phyloP scores from a whole-genome alignment of 2,329 filamentous ascomycete genomes.

The Xylariaceae sp. region DNA sequence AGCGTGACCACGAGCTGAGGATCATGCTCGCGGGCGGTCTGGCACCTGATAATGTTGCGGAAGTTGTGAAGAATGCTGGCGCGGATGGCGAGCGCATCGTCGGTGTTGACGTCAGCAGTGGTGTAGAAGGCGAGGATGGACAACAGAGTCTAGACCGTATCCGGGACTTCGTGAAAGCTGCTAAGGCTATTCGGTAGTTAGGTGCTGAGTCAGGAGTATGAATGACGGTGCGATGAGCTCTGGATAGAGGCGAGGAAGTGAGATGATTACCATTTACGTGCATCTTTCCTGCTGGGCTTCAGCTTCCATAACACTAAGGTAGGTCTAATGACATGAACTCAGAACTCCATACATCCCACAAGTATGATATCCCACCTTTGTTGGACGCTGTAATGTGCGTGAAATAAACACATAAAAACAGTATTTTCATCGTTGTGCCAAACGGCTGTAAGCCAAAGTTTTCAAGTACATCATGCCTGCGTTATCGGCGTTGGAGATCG shows the following conservation, averaged over 20 bases:
- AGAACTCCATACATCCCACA: background rate
- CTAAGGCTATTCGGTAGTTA: constrained; percentile 55
- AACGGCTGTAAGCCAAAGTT: too few species aligned
- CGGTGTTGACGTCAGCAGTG: constrained; percentile 90
- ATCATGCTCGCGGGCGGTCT: constrained; percentile 84
- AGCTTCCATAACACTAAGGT: too few species aligned
- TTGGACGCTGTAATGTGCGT: too few species aligned
- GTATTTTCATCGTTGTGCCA: too few species aligned
- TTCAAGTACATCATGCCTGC: too few species aligned
- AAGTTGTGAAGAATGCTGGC: constrained; percentile 60
- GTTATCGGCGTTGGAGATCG: too few species aligned
- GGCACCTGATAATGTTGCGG: constrained; percentile 71
- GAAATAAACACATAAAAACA: too few species aligned
- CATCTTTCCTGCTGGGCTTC: too few species aligned
- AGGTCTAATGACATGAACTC: background rate
- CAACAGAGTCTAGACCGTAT: constrained; percentile 81
- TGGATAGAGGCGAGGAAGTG: background rate
- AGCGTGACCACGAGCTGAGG: constrained; percentile 64
- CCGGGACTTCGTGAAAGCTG: constrained; percentile 69
- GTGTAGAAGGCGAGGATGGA: constrained; percentile 79
- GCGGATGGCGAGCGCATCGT: constrained; percentile 60
- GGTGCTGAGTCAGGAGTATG: background rate
- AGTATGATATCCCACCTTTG: too few species aligned
- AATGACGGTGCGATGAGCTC: background rate
- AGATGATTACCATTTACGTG: background rate